These are phyloP conservation scores for Xerocomus brunneocitrinus DNA, from an alignment of 768 basidiomycete genomes.

Conservation along the genomic window DNA sequence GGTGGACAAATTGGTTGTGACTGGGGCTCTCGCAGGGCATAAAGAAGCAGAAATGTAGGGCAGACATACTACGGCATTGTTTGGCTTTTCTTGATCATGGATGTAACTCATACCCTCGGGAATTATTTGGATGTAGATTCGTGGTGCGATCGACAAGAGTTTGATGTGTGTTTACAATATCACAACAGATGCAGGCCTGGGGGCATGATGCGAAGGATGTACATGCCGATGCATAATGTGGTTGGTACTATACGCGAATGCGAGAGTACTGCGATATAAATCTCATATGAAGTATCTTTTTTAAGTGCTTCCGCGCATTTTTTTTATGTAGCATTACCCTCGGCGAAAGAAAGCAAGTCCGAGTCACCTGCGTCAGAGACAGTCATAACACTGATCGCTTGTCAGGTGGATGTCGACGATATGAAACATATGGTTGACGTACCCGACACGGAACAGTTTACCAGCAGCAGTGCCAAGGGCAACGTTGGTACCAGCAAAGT, in stretches of 20 bases:
- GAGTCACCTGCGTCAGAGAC: constrained; percentile 95
- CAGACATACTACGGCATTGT: neutral
- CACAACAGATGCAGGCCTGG: neutral
- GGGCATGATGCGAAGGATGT: neutral
- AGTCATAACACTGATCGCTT: constrained; percentile 80
- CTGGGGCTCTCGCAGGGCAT: constrained; percentile 13
- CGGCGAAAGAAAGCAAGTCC: constrained; percentile 85
- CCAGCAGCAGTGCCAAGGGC: constrained; percentile 98
- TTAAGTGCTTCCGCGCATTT: neutral
- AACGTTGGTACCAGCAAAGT: constrained; percentile 96
- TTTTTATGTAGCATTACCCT: constrained; percentile 60
- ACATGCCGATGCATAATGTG: constrained; percentile 3
- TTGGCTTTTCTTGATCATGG: neutral
- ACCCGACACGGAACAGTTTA: constrained; percentile 99
- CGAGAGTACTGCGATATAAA: neutral
- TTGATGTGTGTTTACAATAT: neutral
- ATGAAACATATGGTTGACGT: constrained; percentile 18
- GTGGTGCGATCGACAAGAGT: neutral
- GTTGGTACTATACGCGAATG: neutral
- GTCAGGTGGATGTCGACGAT: constrained; percentile 3
- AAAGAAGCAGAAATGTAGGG: neutral
- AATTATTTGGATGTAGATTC: neutral
- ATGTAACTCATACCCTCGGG: neutral
- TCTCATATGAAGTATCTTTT: constrained; percentile 5
- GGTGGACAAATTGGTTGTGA: constrained; percentile 19